Base-by-base conservation (phyloP, 495 filamentous ascomycete species). In the Penicillium antarcticum region DNA sequence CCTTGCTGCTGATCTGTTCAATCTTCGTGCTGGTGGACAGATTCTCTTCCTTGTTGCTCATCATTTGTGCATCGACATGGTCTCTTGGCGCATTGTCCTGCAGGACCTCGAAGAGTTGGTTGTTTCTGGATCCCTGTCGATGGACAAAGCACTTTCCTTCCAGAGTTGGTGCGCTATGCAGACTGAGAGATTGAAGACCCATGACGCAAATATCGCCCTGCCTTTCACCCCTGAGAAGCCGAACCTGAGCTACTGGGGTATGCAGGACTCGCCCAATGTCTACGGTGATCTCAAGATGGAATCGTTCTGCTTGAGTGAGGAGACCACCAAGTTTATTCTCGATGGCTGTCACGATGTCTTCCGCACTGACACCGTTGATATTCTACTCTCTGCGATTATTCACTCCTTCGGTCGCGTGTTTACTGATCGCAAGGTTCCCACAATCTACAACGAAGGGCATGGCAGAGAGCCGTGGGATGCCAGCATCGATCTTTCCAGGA, bases 11-110 rank as follows among this genome's bases (percentile, higher is more conserved):
- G 73, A 79, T 46, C 49, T 79, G 1, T 81, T 88, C 55, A 72
- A 82, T 13, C 71, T 78, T 5, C 58, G 71, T 40, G 71, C 77
- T n/a, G 61, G 65, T 8, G 70, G 74, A 21, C 82, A 86, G 40
- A 61, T 83, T 24, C 63, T 89, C 4, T 86, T 86, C 62, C 63
- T 90, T 18, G 74, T 75, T 0, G 84, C 79, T n/a, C 83, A 87
- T 57, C 87, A 89, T 54, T 69, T 88, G 0, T 82, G 81, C 16
- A 74, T 89, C 45, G 87, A 90, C 58, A 77, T 87, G 41, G 80
- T 85, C 0, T 89, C 87, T 2, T 89, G 85, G 86, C 74, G 81
- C 23, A 74, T 87, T 48, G 78, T 89, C 29, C 72, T 86, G 13
- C 71, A 85, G 24, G 87, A 90, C 45, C 60, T 89, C 2, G 80